Percentiles rank a stretch among this genome's conserved stretches.
Evolutionary conservation across 2,329 filamentous ascomycete genomes (phyloP).

Genomic region (Laburnicola sp.): DNA sequence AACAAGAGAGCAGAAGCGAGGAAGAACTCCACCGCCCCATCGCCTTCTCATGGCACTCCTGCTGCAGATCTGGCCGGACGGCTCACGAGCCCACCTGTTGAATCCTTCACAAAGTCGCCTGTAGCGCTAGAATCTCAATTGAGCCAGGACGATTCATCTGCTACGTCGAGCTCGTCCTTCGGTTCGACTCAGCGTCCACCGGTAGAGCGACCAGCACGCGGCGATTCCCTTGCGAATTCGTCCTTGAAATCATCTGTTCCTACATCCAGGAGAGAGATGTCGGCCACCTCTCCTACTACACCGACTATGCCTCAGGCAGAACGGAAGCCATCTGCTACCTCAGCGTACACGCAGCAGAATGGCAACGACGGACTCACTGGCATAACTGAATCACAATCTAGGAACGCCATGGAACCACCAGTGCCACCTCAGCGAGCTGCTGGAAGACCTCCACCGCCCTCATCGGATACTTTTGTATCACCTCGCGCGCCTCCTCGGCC

Average conservation of each 20-base stretch:
- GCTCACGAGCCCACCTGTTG: constrained; percentile 36
- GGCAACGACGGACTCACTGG: no score
- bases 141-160: constrained; percentile 31
- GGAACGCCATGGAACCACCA: no score
- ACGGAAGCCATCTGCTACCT: constrained; percentile 44
- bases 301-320: constrained; percentile 44
- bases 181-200: constrained; percentile 40
- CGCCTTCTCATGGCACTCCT: constrained; percentile 48
- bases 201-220: constrained; percentile 57
- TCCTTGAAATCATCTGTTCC: no score
- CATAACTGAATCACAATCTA: no score
- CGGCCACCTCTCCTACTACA: no score
- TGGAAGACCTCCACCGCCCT: no score
- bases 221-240: constrained; percentile 59
- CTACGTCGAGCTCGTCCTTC: constrained; percentile 42
- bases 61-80: constrained; percentile 44
- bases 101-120: constrained; percentile 44
- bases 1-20: constrained; percentile 57
- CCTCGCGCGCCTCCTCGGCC: no score
- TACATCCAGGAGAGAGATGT: no score
- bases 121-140: constrained; percentile 43
- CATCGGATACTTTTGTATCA: no score
- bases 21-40: constrained; percentile 50
- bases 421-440: no score
- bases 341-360: constrained; percentile 40